phyloP scores from a whole-genome alignment of 2,329 filamentous ascomycete species.

The Xylaria sp. region DNA sequence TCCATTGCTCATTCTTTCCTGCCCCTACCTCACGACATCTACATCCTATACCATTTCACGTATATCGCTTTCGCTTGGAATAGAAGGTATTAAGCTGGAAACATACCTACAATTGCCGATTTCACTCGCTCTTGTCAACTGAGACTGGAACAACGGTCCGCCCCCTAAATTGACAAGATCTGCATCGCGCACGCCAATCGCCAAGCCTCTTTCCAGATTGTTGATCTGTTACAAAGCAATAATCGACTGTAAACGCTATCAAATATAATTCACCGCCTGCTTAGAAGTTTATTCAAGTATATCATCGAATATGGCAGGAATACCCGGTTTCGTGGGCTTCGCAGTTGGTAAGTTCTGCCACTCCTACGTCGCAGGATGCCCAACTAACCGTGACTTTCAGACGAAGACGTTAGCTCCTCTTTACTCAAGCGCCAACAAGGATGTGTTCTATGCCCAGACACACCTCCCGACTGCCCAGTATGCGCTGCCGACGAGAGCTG shows the following conservation, averaged over 20 bases:
- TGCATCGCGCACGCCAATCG: constrained; percentile 38
- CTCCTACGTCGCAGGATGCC: constrained; percentile 9
- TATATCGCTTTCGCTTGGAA: constrained; percentile 16
- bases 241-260: background rate
- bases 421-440: constrained; percentile 55
- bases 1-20: constrained; percentile 6
- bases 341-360: constrained; percentile 42
- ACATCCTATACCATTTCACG: constrained; percentile 14
- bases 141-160: constrained; percentile 13
- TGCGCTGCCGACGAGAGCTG: constrained; percentile 59
- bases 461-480: constrained; percentile 57
- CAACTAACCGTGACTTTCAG: constrained; percentile 39
- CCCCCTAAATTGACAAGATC: constrained; percentile 39
- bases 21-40: constrained; percentile 30
- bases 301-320: constrained; percentile 43
- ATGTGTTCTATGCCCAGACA: constrained; percentile 61
- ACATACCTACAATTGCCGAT: constrained; percentile 23
- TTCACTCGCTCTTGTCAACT: constrained; percentile 16
- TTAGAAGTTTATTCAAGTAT: constrained; percentile 3
- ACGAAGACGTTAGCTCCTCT: constrained; percentile 43
- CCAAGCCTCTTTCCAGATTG: constrained; percentile 36
- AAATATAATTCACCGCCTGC: background rate
- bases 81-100: constrained; percentile 6
- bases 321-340: constrained; percentile 48
- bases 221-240: constrained; percentile 36